Conservation (phyloP, 1,139 yeast species). For the Nakaseomyces uthaithaninus region DNA sequence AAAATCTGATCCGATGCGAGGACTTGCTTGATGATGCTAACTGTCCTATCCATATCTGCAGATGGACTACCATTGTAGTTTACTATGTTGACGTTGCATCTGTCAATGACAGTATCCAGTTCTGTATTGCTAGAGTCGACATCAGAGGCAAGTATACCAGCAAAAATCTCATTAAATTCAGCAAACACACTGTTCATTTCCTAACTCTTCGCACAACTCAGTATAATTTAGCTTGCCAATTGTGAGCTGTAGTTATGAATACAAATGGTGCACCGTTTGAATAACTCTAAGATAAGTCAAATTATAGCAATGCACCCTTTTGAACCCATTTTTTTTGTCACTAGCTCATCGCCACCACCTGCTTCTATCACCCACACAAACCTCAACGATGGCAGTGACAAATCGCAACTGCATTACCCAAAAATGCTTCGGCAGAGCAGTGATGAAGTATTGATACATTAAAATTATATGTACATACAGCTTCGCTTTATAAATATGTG, state of each 20-base stretch:
- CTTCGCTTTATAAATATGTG: not conserved
- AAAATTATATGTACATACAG: too few relatives aligned
- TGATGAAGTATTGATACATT: too few relatives aligned
- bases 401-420: too few relatives aligned
- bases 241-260: too few relatives aligned
- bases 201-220: too few relatives aligned
- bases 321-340: not conserved
- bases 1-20: slow-evolving; percentile 17
- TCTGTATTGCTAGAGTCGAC: not conserved
- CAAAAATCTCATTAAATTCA: slow-evolving; percentile 1
- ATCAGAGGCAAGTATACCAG: not conserved
- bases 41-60: slow-evolving; percentile 10
- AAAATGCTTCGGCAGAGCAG: too few relatives aligned
- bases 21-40: slow-evolving; percentile 11
- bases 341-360: not conserved
- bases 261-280: too few relatives aligned
- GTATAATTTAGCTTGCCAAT: too few relatives aligned
- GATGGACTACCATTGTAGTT: not conserved
- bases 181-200: not conserved
- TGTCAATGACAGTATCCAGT: not conserved
- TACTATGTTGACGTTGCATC: not conserved
- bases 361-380: not conserved
- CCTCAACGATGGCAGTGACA: too few relatives aligned
- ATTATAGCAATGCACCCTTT: too few relatives aligned
- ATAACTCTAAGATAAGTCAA: too few relatives aligned